phyloP scores from a whole-genome alignment of 164 flowering plant species.

The Nymphaea colorata region DNA sequence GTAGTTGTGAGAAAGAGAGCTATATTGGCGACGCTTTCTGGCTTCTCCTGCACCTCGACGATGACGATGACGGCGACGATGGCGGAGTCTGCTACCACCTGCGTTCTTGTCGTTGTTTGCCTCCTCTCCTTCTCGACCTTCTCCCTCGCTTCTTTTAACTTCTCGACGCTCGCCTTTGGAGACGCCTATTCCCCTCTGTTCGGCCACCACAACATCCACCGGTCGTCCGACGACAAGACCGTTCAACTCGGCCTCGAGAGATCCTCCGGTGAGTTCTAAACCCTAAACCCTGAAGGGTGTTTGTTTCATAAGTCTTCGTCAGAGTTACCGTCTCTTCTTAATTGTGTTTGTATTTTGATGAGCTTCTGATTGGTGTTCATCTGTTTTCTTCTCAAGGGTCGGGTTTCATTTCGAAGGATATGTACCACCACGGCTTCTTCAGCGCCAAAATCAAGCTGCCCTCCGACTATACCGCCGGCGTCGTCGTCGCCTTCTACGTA shows the following conservation, averaged over 20 bases:
- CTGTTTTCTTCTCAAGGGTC: conserved; percentile 36
- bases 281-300: no score
- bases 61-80: background rate
- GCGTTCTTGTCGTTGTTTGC: conserved; percentile 2
- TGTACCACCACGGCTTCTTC: conserved; percentile 71
- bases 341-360: background rate
- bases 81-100: background rate
- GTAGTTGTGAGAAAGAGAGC: background rate
- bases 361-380: background rate
- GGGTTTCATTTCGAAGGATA: conserved; percentile 66
- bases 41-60: background rate
- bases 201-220: conserved; percentile 51
- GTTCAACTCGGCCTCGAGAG: conserved; percentile 11
- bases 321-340: background rate
- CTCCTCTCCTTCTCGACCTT: background rate
- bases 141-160: background rate
- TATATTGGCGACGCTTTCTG: no score
- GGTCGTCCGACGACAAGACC: conserved; percentile 28
- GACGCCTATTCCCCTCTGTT: conserved; percentile 52
- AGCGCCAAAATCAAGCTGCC: conserved; percentile 90
- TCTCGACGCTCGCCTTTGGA: conserved; percentile 37
- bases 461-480: conserved; percentile 65
- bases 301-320: background rate
- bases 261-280: conserved; percentile 4
- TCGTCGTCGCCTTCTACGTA: conserved; percentile 90